A percentile compares a stretch with the other conserved stretches of the same genome.
phyloP scores from a whole-genome alignment of 495 filamentous ascomycete species.

The Aspergillus baeticus region DNA sequence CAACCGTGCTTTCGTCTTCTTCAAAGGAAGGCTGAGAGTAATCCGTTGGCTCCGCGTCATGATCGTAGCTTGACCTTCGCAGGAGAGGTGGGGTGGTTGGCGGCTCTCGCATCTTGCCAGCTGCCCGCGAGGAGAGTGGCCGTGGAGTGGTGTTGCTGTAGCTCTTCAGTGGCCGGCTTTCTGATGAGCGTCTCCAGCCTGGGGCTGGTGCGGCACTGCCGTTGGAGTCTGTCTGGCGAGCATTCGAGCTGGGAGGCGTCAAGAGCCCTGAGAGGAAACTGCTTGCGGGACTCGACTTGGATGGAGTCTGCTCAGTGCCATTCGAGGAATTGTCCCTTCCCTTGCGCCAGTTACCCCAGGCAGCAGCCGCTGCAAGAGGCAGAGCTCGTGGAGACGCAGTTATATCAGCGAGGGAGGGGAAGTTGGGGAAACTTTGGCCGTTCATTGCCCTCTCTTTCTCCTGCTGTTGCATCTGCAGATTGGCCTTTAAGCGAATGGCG shows the following conservation, averaged over 20 bases:
- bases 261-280: conserved; percentile 71
- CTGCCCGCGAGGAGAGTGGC: conserved; percentile 32
- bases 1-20: conserved; percentile 45
- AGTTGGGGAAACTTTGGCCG: conserved; percentile 47
- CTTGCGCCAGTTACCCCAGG: conserved; percentile 83
- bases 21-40: conserved; percentile 31
- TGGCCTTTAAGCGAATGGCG: conserved; percentile 88
- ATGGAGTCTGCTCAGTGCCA: conserved; percentile 60
- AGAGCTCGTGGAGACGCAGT: conserved; percentile 77
- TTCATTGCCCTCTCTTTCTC: conserved; percentile 72
- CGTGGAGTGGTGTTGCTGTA: conserved; percentile 28
- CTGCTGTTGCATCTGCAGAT: conserved; percentile 95
- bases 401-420: conserved; percentile 59
- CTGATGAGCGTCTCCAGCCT: conserved; percentile 37
- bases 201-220: conserved; percentile 46
- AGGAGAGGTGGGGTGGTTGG: conserved; percentile 71
- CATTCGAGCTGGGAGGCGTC: conserved; percentile 74
- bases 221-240: conserved; percentile 53
- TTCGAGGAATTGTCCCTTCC: conserved; percentile 48
- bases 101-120: conserved; percentile 39
- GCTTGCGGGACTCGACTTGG: conserved; percentile 52
- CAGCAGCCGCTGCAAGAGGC: conserved; percentile 76
- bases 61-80: conserved; percentile 65
- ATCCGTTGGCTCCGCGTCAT: conserved; percentile 59
- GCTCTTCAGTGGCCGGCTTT: conserved; percentile 37